Conservation (phyloP, 169 alveolate species). For the Cryptosporidium xiaoi region DNA sequence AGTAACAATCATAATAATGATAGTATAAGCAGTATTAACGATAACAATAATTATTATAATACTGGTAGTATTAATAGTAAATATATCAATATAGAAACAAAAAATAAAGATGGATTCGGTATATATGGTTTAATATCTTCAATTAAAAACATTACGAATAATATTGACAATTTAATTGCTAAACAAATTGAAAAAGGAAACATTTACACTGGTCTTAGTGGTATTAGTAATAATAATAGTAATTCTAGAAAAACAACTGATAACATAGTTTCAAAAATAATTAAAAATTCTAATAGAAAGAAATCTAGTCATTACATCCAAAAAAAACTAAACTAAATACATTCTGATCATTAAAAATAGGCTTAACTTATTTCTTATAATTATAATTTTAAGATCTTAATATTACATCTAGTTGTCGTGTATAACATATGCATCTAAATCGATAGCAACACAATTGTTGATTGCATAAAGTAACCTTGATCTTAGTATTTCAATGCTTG, state of each 20-base stretch:
- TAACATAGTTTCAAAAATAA: slow-evolving; percentile 32
- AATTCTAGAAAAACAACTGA: not conserved
- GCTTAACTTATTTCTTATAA: not conserved
- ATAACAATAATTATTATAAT: slow-evolving; percentile 3
- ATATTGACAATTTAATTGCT: not conserved
- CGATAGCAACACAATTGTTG: slow-evolving; percentile 90
- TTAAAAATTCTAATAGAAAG: slow-evolving; percentile 16
- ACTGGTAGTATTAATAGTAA: not conserved
- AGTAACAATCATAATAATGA: not conserved
- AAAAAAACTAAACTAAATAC: not conserved
- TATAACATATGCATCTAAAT: slow-evolving; percentile 88
- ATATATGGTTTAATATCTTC: slow-evolving; percentile 11
- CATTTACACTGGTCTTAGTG: too few species aligned
- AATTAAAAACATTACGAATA: slow-evolving; percentile 7
- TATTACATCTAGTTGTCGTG: slow-evolving; percentile 77
- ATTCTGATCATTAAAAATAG: not conserved
- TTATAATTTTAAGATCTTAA: not conserved
- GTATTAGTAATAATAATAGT: too few species aligned
- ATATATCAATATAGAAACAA: not conserved
- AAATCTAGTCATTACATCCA: slow-evolving; percentile 3
- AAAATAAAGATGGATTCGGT: not conserved
- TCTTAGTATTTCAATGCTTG: slow-evolving; percentile 84
- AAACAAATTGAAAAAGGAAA: too few species aligned
- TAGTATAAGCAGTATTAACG: not conserved
- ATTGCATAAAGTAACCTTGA: slow-evolving; percentile 89